These are phyloP conservation scores for Nannochloropsis oceanica DNA, from an alignment of 108 stramenopile species.

Conservation along the genomic window DNA sequence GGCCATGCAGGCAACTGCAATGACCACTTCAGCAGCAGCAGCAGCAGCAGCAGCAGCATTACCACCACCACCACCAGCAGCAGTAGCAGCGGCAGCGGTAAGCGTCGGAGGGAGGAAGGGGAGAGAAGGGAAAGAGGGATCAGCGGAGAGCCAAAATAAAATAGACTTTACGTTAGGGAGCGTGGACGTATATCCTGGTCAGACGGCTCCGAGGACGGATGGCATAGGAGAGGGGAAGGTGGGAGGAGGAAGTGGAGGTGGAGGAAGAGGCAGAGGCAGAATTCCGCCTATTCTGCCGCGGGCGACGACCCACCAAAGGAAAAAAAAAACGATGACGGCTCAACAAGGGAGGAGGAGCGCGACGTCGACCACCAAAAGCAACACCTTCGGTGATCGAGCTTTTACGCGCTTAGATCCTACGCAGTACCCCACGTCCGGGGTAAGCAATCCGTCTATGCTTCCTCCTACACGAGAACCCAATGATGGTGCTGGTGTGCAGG, in stretches of 20 bases:
- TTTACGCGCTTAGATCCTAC: neutral
- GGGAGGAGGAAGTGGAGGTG: no score
- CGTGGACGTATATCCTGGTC: neutral
- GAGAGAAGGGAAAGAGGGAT: neutral
- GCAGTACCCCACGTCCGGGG: neutral
- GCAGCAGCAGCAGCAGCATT: no score
- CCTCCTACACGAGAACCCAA: neutral
- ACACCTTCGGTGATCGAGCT: neutral
- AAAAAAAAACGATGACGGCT: no score
- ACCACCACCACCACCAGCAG: neutral
- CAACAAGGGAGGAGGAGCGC: no score
- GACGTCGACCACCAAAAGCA: no score
- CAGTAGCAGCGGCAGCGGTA: no score
- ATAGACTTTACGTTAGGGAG: neutral
- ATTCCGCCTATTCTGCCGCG: no score
- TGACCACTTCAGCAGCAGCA: neutral
- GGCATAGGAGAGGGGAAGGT: no score
- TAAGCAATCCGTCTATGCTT: neutral
- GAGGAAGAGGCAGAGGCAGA: no score
- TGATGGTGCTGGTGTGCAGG: no score
- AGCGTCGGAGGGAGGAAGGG: no score
- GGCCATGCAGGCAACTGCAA: neutral
- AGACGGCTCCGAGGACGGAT: neutral
- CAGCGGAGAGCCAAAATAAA: neutral
- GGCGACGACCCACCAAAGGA: no score